phyloP scores from a whole-genome alignment of 208 protist genomes.

The Porcisia deanei region DNA sequence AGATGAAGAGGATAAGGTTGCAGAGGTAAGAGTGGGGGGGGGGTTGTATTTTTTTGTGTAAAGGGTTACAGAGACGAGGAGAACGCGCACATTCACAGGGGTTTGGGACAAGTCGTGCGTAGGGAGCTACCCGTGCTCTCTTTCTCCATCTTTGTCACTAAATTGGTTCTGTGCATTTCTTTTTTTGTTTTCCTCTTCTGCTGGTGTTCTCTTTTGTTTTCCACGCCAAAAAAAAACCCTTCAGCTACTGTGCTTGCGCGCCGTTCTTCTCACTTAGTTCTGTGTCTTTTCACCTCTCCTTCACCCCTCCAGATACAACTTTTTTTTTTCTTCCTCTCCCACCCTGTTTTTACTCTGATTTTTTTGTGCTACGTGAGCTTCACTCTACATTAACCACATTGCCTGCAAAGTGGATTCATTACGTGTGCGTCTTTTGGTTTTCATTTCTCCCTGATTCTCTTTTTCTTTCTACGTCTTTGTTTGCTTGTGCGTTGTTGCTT shows the following conservation, averaged over 20 bases:
- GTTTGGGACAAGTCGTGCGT: not conserved
- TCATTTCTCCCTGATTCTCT: not conserved
- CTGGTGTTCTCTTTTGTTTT: not conserved
- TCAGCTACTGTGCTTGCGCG: not conserved
- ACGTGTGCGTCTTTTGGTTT: no score
- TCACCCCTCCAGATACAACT: not conserved
- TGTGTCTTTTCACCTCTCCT: not conserved
- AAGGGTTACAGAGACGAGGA: not conserved
- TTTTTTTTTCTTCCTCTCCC: slow-evolving; percentile 2
- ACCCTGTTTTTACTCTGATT: not conserved
- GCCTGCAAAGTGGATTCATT: no score
- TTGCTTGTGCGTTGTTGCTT: not conserved
- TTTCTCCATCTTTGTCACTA: not conserved
- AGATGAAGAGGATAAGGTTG: not conserved
- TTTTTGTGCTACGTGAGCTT: not conserved
- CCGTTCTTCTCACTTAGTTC: not conserved
- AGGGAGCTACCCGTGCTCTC: not conserved
- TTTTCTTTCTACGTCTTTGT: not conserved
- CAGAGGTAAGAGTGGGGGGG: slow-evolving; percentile 4
- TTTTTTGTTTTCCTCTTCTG: not conserved
- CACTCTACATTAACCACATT: no score
- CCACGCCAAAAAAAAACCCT: not conserved
- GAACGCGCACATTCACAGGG: not conserved
- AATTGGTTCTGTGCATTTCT: not conserved
- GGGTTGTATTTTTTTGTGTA: not conserved